Base-by-base conservation (phyloP, 2,329 filamentous ascomycete species). In the Penicillium sp. region DNA sequence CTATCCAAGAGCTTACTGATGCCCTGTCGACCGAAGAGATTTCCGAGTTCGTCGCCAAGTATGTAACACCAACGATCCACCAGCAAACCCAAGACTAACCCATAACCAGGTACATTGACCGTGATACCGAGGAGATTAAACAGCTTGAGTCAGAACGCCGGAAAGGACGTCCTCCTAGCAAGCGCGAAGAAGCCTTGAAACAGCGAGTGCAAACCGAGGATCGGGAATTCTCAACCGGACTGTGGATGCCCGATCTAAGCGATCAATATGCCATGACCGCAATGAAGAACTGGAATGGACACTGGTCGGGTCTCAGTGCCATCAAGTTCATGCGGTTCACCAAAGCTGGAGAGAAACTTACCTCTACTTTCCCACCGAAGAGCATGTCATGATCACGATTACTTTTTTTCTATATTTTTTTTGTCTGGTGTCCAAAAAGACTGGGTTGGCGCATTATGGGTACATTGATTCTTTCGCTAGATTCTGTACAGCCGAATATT, bases 141-240 rank as follows among this genome's bases (percentile, higher is more conserved):
- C 69, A 72, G 43, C 59, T 69, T 33, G 71, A 90, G 83, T 55
- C 89, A 81, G 71, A 84, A 87, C 55, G 83, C 83, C 85, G 93
- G 44, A 81, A 91, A 25, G 93, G 93, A 16, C 84, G 93, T 51
- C 92, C 93, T 9, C 82, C 91, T 19, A 90, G 82, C 68, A 85
- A 86, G 23, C 87, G 85, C 59, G 91, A 97, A 72, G 90, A 92
- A 64, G 78, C 90, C 21, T 78, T 97, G 39, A 87, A 86, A 72
- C 82, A 90, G 67, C 88, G 86, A 62, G 87, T 90, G 53, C 81
- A 84, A 15, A 78, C 78, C 1, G 88, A 97, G 62, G 81, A 88
- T 69, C 88, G 88, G 65, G 94, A 99, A 78, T 90, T 90, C 64
- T 83, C 87, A 61, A 86, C 86, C 52, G 94, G 94, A 0, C 95